Evolutionary conservation across 2,329 filamentous ascomycete genomes (phyloP).

Genomic region (Pyrenophora seminiperda): DNA sequence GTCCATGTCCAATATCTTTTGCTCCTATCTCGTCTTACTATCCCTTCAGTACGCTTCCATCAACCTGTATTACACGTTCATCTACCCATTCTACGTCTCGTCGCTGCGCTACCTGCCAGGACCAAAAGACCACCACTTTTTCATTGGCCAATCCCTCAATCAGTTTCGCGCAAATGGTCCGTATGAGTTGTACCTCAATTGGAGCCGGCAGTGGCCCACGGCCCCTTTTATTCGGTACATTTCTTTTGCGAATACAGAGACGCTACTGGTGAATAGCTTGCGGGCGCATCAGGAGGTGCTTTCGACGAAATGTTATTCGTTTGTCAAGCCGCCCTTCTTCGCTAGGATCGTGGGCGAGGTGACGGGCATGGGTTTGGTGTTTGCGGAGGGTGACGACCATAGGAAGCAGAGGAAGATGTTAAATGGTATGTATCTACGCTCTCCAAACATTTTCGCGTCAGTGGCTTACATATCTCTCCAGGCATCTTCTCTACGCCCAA

Average conservation of each 20-base stretch:
- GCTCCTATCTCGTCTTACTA: constrained; percentile 6
- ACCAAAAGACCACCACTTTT: constrained; percentile 14
- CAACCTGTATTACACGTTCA: constrained; percentile 20
- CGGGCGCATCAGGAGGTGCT: constrained; percentile 16
- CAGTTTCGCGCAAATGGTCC: constrained; percentile 14
- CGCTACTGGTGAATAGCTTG: constrained; percentile 18
- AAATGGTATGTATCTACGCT: no score
- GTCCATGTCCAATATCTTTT: no score
- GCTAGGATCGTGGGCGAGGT: constrained; percentile 20
- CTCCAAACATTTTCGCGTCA: no score
- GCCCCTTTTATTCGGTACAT: constrained; percentile 22
- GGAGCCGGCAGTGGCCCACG: constrained; percentile 11
- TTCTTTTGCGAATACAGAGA: constrained; percentile 18
- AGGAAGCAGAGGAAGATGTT: no score
- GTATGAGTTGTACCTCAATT: constrained; percentile 14
- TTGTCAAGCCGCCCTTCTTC: constrained; percentile 18
- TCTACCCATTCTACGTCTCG: constrained; percentile 26
- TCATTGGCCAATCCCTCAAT: constrained; percentile 22
- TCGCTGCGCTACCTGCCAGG: constrained; percentile 20
- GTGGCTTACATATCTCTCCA: no score
- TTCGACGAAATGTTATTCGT: constrained; percentile 21
- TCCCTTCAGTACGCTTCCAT: constrained; percentile 17
- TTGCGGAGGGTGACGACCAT: no score
- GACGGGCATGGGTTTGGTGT: constrained; percentile 17
- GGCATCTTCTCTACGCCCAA: no score